Base-by-base conservation (phyloP, 2,329 filamentous ascomycete genomes). In the Huntiella decipiens region DNA sequence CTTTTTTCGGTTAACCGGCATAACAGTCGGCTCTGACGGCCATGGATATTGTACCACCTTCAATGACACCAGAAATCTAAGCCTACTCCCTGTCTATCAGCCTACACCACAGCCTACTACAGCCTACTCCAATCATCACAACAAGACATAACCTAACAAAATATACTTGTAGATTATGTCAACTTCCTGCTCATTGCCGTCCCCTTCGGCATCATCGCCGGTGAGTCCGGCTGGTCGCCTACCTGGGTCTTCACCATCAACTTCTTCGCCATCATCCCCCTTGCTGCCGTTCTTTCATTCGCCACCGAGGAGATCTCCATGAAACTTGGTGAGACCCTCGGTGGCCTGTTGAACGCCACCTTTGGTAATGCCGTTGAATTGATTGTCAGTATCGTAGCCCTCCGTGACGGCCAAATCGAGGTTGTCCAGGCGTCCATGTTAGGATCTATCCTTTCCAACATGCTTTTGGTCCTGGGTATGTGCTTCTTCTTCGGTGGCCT, bases 371-470 rank as follows among this genome's bases (percentile, higher is more conserved):
- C 79, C 11, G 81, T 87, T 44, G 82, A 87, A 59, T 61, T 87
- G 52, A 85, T 84, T 63, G 81, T 93, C 58, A 93, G 84, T 60
- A 88, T 96, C 54, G 81, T 96, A 52, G 91, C 91, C 13, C 71
- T 98, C 39, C 75, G 69, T 53, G 77, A 91, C 54, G 76, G 77
- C 52, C 82, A 96, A 63, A 92, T 95, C 57, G 79, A 88, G 55
- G 87, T 96, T 53, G 88, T 96, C n/a, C 91, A 96, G 64, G 82
- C 88, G 15, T 93, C 85, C 52, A 96, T 96, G 87, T 77, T 96
- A 32, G 88, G 91, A 41, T 92, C 83, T 56, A 93, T 96, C 54
- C 69, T 96, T 35, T 95, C 88, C 53, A 96, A 96, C 62, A 79
- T 95, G 52, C 71, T 96, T 5, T 74, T 96, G 16, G 88, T 86